Conservation (phyloP, 2,329 filamentous ascomycete genomes). For the Microsporum audouinii region DNA sequence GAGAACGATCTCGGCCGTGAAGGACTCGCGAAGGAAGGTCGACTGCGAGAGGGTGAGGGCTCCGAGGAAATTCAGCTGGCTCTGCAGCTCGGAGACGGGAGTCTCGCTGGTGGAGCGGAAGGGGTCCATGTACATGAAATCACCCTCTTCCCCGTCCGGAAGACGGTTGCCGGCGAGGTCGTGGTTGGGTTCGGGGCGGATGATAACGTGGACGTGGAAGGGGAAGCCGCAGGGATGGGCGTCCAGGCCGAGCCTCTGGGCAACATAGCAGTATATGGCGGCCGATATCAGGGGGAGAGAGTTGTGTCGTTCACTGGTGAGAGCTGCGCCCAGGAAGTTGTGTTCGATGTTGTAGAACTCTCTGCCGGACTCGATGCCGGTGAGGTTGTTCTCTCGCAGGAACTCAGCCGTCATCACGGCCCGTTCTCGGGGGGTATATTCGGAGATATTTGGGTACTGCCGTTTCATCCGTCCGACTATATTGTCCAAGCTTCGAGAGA, state of each 20-base stretch:
- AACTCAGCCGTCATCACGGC: conserved; percentile 59
- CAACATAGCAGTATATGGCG: conserved; percentile 74
- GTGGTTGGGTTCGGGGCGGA: conserved; percentile 50
- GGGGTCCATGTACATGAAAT: conserved; percentile 72
- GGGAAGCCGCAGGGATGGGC: conserved; percentile 73
- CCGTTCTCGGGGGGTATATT: conserved; percentile 52
- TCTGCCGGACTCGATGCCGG: conserved; percentile 54
- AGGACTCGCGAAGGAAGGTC: conserved; percentile 53
- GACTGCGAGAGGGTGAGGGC: conserved; percentile 28
- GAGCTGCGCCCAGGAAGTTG: conserved; percentile 72
- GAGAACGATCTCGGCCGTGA: conserved; percentile 56
- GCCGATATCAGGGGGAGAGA: conserved; percentile 79
- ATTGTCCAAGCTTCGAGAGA: conserved; percentile 52
- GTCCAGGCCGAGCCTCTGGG: conserved; percentile 59
- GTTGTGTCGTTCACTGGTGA: conserved; percentile 60
- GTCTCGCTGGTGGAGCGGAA: conserved; percentile 62
- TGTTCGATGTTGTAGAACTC: conserved; percentile 74
- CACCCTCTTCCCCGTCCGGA: conserved; percentile 19
- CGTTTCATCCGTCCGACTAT: conserved; percentile 48
- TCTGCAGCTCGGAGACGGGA: conserved; percentile 45
- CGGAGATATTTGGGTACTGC: conserved; percentile 43
- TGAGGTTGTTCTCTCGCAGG: conserved; percentile 56
- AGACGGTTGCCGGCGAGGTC: conserved; percentile 46
- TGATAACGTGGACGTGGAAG: conserved; percentile 71
- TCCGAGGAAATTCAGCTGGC: conserved; percentile 46